Conservation (phyloP, 192 early-diverging fungal species). For the Kickxella alabastrina region DNA sequence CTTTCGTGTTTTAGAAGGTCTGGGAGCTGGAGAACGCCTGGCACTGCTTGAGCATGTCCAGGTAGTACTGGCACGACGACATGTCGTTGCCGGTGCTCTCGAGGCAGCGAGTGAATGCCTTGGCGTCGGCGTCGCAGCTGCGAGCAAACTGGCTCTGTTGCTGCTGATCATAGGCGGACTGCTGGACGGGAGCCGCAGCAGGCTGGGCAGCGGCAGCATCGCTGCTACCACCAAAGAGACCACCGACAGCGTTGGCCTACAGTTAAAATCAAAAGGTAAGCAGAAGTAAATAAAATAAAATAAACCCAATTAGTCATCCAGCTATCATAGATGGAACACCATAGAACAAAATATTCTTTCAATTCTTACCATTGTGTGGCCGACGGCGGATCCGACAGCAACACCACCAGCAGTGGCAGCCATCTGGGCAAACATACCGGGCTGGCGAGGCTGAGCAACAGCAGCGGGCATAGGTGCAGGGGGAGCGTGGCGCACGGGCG, state of each 20-base stretch:
- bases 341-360: not conserved
- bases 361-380: constrained; percentile 55
- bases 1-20: constrained; percentile 16
- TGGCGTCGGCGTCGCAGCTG: constrained; percentile 70
- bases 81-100: constrained; percentile 78
- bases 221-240: constrained; percentile 52
- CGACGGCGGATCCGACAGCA: constrained; percentile 83
- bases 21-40: constrained; percentile 45
- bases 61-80: constrained; percentile 81
- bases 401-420: constrained; percentile 92
- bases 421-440: constrained; percentile 71
- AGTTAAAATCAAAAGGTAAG: not conserved
- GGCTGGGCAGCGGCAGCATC: constrained; percentile 19
- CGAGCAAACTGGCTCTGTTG: constrained; percentile 35
- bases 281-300: not conserved
- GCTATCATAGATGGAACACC: not conserved
- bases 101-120: constrained; percentile 83
- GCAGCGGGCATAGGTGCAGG: constrained; percentile 39
- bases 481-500: constrained; percentile 52
- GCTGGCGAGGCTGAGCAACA: constrained; percentile 59
- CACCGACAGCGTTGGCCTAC: constrained; percentile 38
- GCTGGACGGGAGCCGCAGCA: constrained; percentile 1
- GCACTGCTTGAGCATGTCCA: constrained; percentile 90
- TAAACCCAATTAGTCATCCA: no score
- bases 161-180: constrained; percentile 9